Percentiles rank a stretch among this genome's conserved stretches.
phyloP scores from a whole-genome alignment of 2,329 filamentous ascomycete species.

The Canariomyces notabilis region DNA sequence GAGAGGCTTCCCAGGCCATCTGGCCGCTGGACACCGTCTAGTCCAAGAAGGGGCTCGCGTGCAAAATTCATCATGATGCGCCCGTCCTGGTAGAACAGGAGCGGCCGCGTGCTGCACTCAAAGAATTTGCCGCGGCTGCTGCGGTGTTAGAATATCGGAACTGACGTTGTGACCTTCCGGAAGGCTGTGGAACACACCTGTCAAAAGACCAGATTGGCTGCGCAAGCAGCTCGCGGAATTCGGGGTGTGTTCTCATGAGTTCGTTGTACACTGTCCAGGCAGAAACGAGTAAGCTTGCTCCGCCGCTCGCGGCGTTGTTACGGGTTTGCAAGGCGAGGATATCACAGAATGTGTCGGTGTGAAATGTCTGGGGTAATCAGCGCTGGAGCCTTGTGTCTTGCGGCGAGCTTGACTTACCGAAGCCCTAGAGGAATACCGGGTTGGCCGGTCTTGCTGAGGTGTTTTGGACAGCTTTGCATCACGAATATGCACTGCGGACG shows the following conservation, averaged over 20 bases:
- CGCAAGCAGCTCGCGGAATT: slow-evolving; percentile 58
- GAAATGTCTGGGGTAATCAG: slow-evolving; percentile 52
- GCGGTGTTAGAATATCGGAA: neutral
- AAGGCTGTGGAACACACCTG: neutral
- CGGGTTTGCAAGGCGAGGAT: slow-evolving; percentile 62
- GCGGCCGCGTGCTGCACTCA: slow-evolving; percentile 44
- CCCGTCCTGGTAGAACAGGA: slow-evolving; percentile 48
- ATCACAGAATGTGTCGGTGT: slow-evolving; percentile 65
- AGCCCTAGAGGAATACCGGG: slow-evolving; percentile 20
- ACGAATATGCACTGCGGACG: slow-evolving; percentile 47
- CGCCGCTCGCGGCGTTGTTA: slow-evolving; percentile 53
- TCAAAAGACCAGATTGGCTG: slow-evolving; percentile 61
- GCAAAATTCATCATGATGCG: slow-evolving; percentile 55
- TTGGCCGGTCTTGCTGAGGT: slow-evolving; percentile 20
- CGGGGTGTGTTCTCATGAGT: slow-evolving; percentile 56
- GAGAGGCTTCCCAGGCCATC: slow-evolving; percentile 44
- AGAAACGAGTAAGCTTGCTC: slow-evolving; percentile 60
- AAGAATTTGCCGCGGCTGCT: slow-evolving; percentile 43
- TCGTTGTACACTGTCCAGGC: slow-evolving; percentile 64
- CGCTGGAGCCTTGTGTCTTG: accelerated
- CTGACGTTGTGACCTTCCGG: neutral
- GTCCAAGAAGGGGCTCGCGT: slow-evolving; percentile 50
- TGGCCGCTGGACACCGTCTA: slow-evolving; percentile 45
- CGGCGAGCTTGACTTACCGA: slow-evolving; percentile 11
- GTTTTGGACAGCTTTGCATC: slow-evolving; percentile 50